Evolutionary conservation across 225 moss, liverwort and hornwort genomes (phyloP).

Genomic region (Bryoerythrophyllum caledonicum): DNA sequence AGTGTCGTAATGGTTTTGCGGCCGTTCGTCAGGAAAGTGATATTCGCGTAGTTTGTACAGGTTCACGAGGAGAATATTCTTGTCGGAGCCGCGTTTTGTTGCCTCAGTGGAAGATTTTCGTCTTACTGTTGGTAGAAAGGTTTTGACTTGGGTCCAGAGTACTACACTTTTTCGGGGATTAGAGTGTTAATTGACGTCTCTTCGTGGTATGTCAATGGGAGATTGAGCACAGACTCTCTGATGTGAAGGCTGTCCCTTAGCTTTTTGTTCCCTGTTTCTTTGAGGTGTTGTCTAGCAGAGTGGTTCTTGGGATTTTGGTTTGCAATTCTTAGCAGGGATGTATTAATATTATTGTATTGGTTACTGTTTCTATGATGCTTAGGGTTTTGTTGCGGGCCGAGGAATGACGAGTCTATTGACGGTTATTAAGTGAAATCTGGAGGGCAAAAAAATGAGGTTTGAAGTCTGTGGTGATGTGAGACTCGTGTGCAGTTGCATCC

Average conservation of each 20-base stretch:
- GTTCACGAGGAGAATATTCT: slow-evolving; percentile 2
- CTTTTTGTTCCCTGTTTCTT: neutral
- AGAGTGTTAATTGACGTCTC: neutral
- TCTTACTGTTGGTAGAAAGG: neutral
- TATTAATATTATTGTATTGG: neutral
- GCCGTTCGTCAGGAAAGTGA: neutral
- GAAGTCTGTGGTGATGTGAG: slow-evolving; percentile 39
- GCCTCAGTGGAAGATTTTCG: slow-evolving; percentile 15
- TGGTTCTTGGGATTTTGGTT: slow-evolving; percentile 8
- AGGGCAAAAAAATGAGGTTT: slow-evolving; percentile 30
- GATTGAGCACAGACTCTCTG: slow-evolving; percentile 13
- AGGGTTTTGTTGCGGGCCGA: slow-evolving; percentile 29
- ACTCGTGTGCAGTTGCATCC: slow-evolving; percentile 43
- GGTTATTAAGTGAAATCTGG: slow-evolving; percentile 9
- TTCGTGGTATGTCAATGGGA: neutral
- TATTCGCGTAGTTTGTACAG: slow-evolving; percentile 5
- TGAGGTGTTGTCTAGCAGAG: neutral
- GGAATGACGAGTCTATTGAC: slow-evolving; percentile 6
- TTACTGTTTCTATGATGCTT: slow-evolving; percentile 17
- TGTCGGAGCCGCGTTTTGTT: neutral
- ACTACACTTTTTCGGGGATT: neutral
- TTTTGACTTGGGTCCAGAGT: slow-evolving; percentile 12
- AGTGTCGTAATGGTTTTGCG: slow-evolving; percentile 27
- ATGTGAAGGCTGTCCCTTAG: neutral
- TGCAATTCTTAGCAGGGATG: neutral